Conservation (phyloP, 1,284 basidiomycete species). For the Ustilago bromivora region DNA sequence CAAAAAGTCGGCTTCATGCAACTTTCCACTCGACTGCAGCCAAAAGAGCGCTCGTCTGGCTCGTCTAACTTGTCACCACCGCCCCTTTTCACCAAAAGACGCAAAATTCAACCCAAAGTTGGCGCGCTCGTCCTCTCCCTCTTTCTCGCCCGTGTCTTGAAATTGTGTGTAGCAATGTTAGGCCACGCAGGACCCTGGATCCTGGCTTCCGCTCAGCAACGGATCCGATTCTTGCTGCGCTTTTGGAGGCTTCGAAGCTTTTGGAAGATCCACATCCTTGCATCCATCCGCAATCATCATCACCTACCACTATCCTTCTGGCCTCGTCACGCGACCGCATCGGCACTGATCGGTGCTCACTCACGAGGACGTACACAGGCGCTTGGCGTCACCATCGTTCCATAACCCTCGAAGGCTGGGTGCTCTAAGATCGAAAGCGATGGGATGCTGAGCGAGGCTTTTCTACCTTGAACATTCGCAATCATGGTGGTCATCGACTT, state of each 20-base stretch:
- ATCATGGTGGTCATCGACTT: conserved; percentile 65
- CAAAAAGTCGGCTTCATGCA: conserved; percentile 16
- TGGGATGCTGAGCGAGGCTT: conserved; percentile 1
- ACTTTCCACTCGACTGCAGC: background rate
- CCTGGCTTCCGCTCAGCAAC: conserved; percentile 18
- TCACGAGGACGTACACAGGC: background rate
- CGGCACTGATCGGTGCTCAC: background rate
- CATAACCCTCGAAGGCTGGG: background rate
- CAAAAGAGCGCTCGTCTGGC: conserved; percentile 3
- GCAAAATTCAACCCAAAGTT: background rate
- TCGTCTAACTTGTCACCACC: conserved; percentile 15
- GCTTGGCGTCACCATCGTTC: conserved; percentile 5
- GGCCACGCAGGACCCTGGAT: conserved; percentile 16
- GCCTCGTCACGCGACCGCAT: background rate
- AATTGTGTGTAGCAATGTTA: background rate
- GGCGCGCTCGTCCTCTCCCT: too few relatives aligned
- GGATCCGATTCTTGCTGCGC: conserved; percentile 30
- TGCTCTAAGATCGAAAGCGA: background rate
- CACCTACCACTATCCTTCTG: conserved; percentile 3
- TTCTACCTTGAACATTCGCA: background rate
- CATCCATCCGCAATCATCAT: conserved; percentile 19
- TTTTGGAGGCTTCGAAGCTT: conserved; percentile 18
- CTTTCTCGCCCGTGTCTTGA: conserved; percentile 11
- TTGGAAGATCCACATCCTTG: background rate
- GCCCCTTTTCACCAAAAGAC: background rate